phyloP scores from a whole-genome alignment of 1,284 basidiomycete genomes.

The Ceratobasidium sp. region DNA sequence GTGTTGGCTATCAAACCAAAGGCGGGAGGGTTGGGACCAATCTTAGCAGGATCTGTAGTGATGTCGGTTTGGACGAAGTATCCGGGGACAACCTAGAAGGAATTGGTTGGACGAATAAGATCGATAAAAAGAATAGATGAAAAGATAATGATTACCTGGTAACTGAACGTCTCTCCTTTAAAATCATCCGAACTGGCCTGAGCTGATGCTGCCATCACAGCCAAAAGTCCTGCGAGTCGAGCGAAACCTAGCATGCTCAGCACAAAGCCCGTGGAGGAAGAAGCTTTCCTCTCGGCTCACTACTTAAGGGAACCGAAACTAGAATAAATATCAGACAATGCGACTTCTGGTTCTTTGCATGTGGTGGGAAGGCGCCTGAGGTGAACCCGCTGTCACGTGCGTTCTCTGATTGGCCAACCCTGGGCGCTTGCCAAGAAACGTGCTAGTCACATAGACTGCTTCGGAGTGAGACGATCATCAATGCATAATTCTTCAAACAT shows the following conservation, averaged over 20 bases:
- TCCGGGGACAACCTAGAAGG: slow-evolving; percentile 57
- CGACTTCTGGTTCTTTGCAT: slow-evolving; percentile 16
- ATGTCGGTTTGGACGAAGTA: slow-evolving; percentile 58
- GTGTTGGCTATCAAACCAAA: slow-evolving; percentile 72
- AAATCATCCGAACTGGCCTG: background rate
- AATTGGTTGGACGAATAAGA: background rate
- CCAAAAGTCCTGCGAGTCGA: slow-evolving; percentile 12
- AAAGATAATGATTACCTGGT: slow-evolving; percentile 1
- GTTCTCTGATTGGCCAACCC: background rate
- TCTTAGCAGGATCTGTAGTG: slow-evolving; percentile 52
- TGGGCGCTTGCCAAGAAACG: background rate
- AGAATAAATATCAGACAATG: background rate
- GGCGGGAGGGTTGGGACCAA: slow-evolving; percentile 62
- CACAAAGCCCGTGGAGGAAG: background rate
- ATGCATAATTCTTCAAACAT: no score
- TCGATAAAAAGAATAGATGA: background rate
- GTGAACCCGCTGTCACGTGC: background rate
- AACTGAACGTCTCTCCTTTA: slow-evolving; percentile 27
- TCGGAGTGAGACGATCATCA: background rate
- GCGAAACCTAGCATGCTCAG: background rate
- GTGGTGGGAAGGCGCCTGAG: background rate
- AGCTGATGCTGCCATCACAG: slow-evolving; percentile 1
- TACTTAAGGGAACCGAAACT: background rate
- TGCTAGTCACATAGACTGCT: background rate
- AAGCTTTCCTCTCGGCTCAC: background rate